Evolutionary conservation across 768 basidiomycete genomes (phyloP).

Genomic region (Boletus reticuloceps): DNA sequence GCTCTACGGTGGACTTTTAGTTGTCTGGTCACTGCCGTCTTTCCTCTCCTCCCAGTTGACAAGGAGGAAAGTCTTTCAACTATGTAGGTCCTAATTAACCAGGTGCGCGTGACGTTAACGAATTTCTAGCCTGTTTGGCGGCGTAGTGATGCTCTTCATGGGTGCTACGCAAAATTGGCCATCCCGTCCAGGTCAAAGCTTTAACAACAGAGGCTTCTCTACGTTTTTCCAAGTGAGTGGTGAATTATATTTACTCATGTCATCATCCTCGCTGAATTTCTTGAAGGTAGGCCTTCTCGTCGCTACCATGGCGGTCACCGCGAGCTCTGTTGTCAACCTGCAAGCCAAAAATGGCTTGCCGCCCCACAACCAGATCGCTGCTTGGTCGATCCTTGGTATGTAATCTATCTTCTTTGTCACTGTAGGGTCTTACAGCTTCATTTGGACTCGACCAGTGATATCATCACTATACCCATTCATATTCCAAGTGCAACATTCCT

Average conservation of each 20-base stretch:
- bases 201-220: slow-evolving; percentile 3
- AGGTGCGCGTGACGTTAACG: slow-evolving; percentile 5
- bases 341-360: slow-evolving; percentile 70
- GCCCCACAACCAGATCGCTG: slow-evolving; percentile 50
- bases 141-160: slow-evolving; percentile 40
- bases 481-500: slow-evolving; percentile 33
- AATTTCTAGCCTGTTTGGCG: slow-evolving; percentile 44
- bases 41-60: slow-evolving; percentile 71
- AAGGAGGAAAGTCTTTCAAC: slow-evolving; percentile 57
- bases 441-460: slow-evolving; percentile 42
- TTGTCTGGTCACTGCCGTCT: slow-evolving; percentile 58
- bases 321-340: slow-evolving; percentile 55
- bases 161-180: slow-evolving; percentile 25
- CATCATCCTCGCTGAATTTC: not conserved
- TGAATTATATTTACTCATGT: not conserved
- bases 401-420: not conserved
- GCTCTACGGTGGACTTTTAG: slow-evolving; percentile 43
- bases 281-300: slow-evolving; percentile 44
- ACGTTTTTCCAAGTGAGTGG: slow-evolving; percentile 24
- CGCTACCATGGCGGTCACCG: slow-evolving; percentile 50
- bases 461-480: slow-evolving; percentile 54
- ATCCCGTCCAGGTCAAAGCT: not conserved
- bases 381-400: slow-evolving; percentile 68
- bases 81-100: slow-evolving; percentile 50
- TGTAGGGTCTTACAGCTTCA: not conserved